phyloP scores from a whole-genome alignment of 345 rosid species.

The Kernera saxatilis region DNA sequence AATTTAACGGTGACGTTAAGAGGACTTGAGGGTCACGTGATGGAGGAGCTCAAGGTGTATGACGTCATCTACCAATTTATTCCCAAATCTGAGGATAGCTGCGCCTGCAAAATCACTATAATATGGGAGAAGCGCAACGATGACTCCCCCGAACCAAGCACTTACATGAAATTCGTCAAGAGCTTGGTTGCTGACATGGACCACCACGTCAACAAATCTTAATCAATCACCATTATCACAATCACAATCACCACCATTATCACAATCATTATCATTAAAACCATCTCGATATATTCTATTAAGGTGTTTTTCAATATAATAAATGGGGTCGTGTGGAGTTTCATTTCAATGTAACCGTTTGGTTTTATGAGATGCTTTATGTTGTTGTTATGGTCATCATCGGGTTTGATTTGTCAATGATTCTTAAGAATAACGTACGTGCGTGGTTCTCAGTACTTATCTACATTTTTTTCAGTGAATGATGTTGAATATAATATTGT shows the following conservation, averaged over 20 bases:
- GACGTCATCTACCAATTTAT: conserved; percentile 15
- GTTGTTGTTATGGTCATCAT: conserved; percentile 5
- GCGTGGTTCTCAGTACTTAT: background rate
- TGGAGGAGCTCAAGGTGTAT: conserved; percentile 27
- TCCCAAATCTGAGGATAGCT: conserved; percentile 18
- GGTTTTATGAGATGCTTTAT: background rate
- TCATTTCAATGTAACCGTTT: background rate
- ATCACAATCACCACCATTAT: background rate
- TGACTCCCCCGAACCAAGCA: conserved; percentile 25
- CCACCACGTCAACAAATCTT: conserved; percentile 21
- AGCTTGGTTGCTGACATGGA: conserved; percentile 23
- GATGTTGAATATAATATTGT: no score
- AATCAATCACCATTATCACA: background rate
- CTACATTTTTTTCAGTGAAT: background rate
- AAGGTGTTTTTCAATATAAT: background rate
- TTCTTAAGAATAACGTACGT: background rate
- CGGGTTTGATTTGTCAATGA: background rate
- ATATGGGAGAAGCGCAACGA: conserved; percentile 31
- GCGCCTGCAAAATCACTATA: conserved; percentile 23
- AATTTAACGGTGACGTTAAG: conserved; percentile 4
- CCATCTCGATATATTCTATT: background rate
- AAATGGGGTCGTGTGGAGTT: background rate
- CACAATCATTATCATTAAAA: background rate
- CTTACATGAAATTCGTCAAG: conserved; percentile 26
- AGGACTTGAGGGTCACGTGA: conserved; percentile 27